Conservation (phyloP, 2,329 filamentous ascomycete genomes). For the Plenodomus tracheiphilus region DNA sequence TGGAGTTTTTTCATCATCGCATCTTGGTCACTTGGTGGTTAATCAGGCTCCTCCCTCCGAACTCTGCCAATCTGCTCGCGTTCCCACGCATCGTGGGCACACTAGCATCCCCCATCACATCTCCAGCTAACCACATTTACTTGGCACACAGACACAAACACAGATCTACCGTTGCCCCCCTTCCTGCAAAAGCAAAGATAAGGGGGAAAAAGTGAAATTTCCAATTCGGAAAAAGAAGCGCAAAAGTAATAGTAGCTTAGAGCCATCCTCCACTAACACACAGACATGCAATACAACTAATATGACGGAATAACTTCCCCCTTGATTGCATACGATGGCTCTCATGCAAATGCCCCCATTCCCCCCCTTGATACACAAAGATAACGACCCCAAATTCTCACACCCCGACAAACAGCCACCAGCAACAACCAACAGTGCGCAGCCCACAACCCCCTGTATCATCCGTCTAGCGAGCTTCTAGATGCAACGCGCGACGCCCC, state of each 20-base stretch:
- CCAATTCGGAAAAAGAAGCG: conserved; percentile 4
- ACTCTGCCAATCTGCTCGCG: conserved; percentile 22
- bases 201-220: conserved; percentile 1
- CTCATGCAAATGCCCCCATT: too few species aligned
- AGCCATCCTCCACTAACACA: conserved; percentile 14
- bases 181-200: conserved; percentile 21
- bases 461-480: conserved; percentile 30
- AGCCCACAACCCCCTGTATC: conserved; percentile 24
- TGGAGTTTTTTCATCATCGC: not conserved
- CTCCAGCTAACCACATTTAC: conserved; percentile 6
- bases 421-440: conserved; percentile 7
- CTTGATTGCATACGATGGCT: too few species aligned
- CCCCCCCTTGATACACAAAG: not conserved
- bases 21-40: not conserved
- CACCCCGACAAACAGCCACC: too few species aligned
- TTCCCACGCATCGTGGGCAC: conserved; percentile 16
- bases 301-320: conserved; percentile 10
- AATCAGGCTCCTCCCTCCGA: too few species aligned
- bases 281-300: too few species aligned
- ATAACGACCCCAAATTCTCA: conserved; percentile 2
- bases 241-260: not conserved
- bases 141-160: too few species aligned
- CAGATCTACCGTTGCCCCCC: conserved; percentile 9
- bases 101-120: conserved; percentile 6
- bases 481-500: conserved; percentile 7